A percentile compares a stretch with the other conserved stretches of the same genome.
phyloP scores from a whole-genome alignment of 345 rosid genomes.

The Pistacia integerrima region DNA sequence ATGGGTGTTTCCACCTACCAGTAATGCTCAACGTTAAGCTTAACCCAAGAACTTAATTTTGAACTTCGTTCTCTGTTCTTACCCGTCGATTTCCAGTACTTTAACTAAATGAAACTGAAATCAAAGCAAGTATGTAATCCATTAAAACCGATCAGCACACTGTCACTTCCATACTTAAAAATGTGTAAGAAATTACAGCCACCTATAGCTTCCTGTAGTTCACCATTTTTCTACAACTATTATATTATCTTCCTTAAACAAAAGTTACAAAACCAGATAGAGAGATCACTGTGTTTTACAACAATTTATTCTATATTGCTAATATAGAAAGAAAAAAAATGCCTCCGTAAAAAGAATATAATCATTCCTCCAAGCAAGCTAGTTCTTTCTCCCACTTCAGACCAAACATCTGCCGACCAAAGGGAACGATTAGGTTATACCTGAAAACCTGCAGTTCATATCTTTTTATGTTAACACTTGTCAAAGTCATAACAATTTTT shows the following conservation, averaged over 20 bases:
- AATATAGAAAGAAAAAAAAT: not conserved
- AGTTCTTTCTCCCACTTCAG: constrained; percentile 89
- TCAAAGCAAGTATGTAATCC: too few species aligned
- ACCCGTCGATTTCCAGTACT: too few species aligned
- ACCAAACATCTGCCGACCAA: constrained; percentile 88
- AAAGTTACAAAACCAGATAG: not conserved
- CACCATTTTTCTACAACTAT: not conserved
- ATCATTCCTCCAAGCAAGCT: constrained; percentile 53
- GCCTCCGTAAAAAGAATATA: not conserved
- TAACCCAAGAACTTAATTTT: too few species aligned
- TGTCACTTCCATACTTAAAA: too few species aligned
- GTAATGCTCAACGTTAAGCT: too few species aligned
- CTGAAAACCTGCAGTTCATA: constrained; percentile 63
- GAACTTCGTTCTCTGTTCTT: too few species aligned
- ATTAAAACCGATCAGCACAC: too few species aligned
- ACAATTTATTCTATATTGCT: not conserved
- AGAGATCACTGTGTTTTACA: not conserved
- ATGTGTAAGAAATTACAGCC: not conserved
- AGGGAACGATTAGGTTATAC: constrained; percentile 82
- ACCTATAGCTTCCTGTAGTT: not conserved
- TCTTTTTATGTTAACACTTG: not conserved
- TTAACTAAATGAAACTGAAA: too few species aligned
- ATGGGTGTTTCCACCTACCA: too few species aligned
- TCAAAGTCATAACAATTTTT: not conserved
- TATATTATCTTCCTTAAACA: not conserved